phyloP scores from a whole-genome alignment of 192 early-diverging fungal species.

The Chytriomyces sp. region DNA sequence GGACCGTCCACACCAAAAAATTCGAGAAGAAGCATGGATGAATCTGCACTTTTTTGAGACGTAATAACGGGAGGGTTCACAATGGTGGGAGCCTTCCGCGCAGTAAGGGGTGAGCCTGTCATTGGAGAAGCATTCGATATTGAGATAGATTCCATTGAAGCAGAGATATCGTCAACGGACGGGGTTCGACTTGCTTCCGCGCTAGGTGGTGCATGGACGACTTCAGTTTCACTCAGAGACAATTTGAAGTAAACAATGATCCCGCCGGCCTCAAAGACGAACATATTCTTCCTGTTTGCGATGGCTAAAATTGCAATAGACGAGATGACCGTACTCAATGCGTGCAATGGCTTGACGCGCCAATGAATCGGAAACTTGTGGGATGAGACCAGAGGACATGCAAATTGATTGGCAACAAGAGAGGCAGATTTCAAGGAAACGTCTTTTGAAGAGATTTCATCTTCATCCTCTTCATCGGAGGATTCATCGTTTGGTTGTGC shows the following conservation, averaged over 20 bases:
- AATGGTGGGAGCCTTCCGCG: not conserved
- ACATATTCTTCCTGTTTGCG: slow-evolving; percentile 74
- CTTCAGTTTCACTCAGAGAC: slow-evolving; percentile 21
- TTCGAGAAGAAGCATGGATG: slow-evolving; percentile 61
- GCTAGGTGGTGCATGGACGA: not conserved
- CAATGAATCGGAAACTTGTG: slow-evolving; percentile 72
- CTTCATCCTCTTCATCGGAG: slow-evolving; percentile 59
- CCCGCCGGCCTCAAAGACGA: slow-evolving; percentile 59
- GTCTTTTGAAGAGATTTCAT: slow-evolving; percentile 31
- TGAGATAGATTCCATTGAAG: not conserved
- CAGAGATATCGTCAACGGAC: not conserved
- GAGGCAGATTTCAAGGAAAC: slow-evolving; percentile 22
- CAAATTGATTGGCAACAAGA: slow-evolving; percentile 62
- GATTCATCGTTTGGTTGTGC: slow-evolving; percentile 44
- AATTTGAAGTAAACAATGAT: slow-evolving; percentile 57
- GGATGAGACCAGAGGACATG: slow-evolving; percentile 67
- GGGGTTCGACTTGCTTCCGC: not conserved
- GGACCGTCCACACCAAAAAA: slow-evolving; percentile 74
- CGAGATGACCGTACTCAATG: slow-evolving; percentile 59
- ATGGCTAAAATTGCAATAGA: slow-evolving; percentile 65
- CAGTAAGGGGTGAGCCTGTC: not conserved
- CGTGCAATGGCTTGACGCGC: slow-evolving; percentile 68
- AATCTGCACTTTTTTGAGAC: slow-evolving; percentile 14
- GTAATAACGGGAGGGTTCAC: not conserved
- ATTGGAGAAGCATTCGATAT: slow-evolving; percentile 3